Conservation (phyloP, 2,329 filamentous ascomycete species). For the Fusarium chlamydosporum region DNA sequence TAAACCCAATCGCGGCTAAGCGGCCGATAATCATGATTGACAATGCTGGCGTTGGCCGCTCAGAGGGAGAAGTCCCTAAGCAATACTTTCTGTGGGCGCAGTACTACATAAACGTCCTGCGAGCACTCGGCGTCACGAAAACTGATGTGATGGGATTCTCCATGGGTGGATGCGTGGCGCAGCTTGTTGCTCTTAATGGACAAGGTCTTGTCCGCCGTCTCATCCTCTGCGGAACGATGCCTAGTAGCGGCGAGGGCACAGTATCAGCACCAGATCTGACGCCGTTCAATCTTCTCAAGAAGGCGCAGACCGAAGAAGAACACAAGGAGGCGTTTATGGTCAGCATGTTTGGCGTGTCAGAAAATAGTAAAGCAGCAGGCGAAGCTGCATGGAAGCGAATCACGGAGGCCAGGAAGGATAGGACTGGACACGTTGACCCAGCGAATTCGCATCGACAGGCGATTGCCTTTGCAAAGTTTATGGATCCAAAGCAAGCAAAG, state of each 20-base stretch:
- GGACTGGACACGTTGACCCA: constrained; percentile 47
- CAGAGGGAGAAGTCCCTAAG: constrained; percentile 58
- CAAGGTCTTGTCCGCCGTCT: constrained; percentile 57
- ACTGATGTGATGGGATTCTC: constrained; percentile 65
- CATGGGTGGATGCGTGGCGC: constrained; percentile 64
- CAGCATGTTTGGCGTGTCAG: constrained; percentile 55
- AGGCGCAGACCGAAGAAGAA: constrained; percentile 53
- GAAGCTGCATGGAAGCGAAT: constrained; percentile 56
- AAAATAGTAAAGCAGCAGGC: constrained; percentile 53
- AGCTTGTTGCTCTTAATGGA: constrained; percentile 60
- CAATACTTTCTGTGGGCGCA: constrained; percentile 52
- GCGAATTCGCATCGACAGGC: constrained; percentile 52
- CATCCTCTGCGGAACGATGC: constrained; percentile 61
- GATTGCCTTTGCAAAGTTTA: constrained; percentile 55
- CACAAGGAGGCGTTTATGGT: constrained; percentile 54
- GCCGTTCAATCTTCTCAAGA: constrained; percentile 54
- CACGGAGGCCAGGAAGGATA: constrained; percentile 46
- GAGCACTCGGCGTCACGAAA: constrained; percentile 56
- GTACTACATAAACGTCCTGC: constrained; percentile 55
- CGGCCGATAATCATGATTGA: constrained; percentile 64
- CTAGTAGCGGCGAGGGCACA: constrained; percentile 57
- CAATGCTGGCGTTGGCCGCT: constrained; percentile 63
- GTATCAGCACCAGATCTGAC: constrained; percentile 50
- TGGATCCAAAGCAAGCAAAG: constrained; percentile 52
- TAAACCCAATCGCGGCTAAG: constrained; percentile 60